phyloP scores from a whole-genome alignment of 169 alveolate genomes.

The Plasmodium coatneyi region DNA sequence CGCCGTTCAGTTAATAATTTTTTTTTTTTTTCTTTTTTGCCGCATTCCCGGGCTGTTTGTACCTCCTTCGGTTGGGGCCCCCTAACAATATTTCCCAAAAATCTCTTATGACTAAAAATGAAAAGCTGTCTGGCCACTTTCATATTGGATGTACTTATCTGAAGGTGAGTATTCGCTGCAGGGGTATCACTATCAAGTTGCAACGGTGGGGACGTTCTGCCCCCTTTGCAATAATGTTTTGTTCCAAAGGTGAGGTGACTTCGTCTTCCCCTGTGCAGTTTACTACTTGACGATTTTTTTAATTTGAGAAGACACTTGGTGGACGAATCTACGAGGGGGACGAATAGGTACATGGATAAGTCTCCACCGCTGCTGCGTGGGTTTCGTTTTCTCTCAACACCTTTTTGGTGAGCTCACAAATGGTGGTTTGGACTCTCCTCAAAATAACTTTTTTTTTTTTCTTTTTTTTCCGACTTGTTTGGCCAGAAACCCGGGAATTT shows the following conservation, averaged over 20 bases:
- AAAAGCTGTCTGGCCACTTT: not conserved
- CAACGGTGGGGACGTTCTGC: not conserved
- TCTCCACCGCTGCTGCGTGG: not conserved
- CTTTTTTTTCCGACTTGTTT: conserved; percentile 43
- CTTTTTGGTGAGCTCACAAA: not conserved
- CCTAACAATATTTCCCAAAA: conserved; percentile 55
- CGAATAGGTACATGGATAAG: not conserved
- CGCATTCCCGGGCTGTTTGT: not conserved
- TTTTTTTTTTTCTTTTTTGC: not conserved
- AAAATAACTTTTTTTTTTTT: not conserved
- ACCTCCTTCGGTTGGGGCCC: conserved; percentile 61
- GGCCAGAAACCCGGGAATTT: conserved; percentile 86
- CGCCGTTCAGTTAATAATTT: not conserved
- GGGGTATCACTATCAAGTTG: not conserved
- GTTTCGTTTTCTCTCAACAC: not conserved
- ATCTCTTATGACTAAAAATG: conserved; percentile 15
- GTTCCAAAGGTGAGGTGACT: not conserved
- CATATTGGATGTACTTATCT: not conserved
- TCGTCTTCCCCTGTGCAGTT: not conserved
- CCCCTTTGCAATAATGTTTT: not conserved
- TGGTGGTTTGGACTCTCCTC: not conserved
- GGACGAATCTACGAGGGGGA: conserved; percentile 32
- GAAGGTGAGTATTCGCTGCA: not conserved
- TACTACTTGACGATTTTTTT: conserved; percentile 44
- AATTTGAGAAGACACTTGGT: conserved; percentile 43